Evolutionary conservation across 805 yeast genomes (phyloP).

Genomic region (Zygosaccharomyces lentus): DNA sequence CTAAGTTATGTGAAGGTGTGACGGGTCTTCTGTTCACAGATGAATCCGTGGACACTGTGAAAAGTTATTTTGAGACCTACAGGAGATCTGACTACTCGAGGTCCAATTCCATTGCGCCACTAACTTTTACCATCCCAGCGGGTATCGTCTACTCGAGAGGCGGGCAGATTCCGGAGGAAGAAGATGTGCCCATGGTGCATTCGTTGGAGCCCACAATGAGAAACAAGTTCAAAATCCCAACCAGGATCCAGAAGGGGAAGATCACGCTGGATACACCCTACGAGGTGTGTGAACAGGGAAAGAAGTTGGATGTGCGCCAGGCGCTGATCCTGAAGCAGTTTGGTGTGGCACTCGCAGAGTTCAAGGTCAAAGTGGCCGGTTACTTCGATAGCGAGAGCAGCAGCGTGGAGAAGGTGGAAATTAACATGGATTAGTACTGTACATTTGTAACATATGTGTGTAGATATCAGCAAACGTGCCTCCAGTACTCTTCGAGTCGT

Average conservation of each 20-base stretch:
- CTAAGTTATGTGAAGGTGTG: constrained; percentile 65
- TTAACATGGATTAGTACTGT: constrained; percentile 32
- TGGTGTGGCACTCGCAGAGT: constrained; percentile 91
- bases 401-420: constrained; percentile 31
- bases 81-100: constrained; percentile 80
- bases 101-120: constrained; percentile 80
- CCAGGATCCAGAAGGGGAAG: constrained; percentile 85
- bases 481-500: constrained; percentile 28
- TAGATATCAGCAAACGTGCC: constrained; percentile 18
- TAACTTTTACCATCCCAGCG: constrained; percentile 79
- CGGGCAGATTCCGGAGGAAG: constrained; percentile 84
- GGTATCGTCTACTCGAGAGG: constrained; percentile 94
- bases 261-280: constrained; percentile 71
- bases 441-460: constrained; percentile 9
- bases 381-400: constrained; percentile 63
- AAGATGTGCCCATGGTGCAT: constrained; percentile 95
- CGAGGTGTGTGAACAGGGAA: constrained; percentile 76
- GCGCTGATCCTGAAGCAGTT: constrained; percentile 89
- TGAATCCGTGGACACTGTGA: constrained; percentile 84
- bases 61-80: constrained; percentile 77
- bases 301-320: constrained; percentile 80
- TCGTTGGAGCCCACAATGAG: constrained; percentile 91
- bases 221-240: constrained; percentile 85
- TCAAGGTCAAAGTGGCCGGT: constrained; percentile 75
- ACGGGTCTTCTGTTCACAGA: constrained; percentile 86